These are phyloP conservation scores for Russula ochroleuca DNA, from an alignment of 768 basidiomycete genomes.

Conservation along the genomic window DNA sequence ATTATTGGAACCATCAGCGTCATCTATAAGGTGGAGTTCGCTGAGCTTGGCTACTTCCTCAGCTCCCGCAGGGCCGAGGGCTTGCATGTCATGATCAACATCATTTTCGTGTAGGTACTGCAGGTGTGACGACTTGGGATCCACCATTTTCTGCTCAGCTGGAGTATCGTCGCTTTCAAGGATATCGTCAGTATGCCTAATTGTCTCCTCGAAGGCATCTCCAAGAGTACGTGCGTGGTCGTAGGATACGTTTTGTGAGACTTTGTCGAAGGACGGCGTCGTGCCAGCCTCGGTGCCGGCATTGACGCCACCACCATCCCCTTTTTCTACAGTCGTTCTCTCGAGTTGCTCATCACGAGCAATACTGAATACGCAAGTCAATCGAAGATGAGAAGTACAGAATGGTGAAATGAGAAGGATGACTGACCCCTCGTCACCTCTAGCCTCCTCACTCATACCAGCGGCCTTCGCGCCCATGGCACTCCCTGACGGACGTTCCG, in stretches of 20 bases:
- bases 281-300: slow-evolving; percentile 47
- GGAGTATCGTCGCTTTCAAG: slow-evolving; percentile 42
- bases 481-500: slow-evolving; percentile 13
- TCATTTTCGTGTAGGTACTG: slow-evolving; percentile 77
- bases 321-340: slow-evolving; percentile 5
- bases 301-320: slow-evolving; percentile 32
- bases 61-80: slow-evolving; percentile 80
- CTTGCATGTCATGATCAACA: slow-evolving; percentile 72
- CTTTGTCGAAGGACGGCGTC: slow-evolving; percentile 36
- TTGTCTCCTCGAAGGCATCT: slow-evolving; percentile 77
- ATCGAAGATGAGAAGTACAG: neutral
- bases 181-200: slow-evolving; percentile 81
- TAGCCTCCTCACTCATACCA: slow-evolving; percentile 12
- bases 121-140: slow-evolving; percentile 48
- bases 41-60: slow-evolving; percentile 79
- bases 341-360: slow-evolving; percentile 3
- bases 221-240: slow-evolving; percentile 75
- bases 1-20: slow-evolving; percentile 37
- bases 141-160: slow-evolving; percentile 32
- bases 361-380: slow-evolving; percentile 5
- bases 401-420: neutral
- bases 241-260: slow-evolving; percentile 31
- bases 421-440: slow-evolving; percentile 11
- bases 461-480: slow-evolving; percentile 13
- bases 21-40: slow-evolving; percentile 74